Evolutionary conservation across 2,329 filamentous ascomycete genomes (phyloP).

Genomic region (Penicillium sp.): DNA sequence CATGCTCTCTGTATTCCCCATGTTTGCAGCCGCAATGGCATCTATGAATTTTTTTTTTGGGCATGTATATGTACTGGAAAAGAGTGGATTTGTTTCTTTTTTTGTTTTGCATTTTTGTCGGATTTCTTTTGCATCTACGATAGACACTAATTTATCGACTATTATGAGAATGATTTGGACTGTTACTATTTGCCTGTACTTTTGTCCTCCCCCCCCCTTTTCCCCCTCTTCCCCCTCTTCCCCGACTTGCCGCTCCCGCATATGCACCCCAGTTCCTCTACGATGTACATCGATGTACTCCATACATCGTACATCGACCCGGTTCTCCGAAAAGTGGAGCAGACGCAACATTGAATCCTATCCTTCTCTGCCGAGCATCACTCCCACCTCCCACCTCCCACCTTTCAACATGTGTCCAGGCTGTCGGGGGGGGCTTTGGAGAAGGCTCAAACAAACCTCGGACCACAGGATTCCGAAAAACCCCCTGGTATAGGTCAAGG

Average conservation of each 20-base stretch:
- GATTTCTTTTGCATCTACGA: conserved; percentile 1
- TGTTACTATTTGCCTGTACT: not conserved
- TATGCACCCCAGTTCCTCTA: not conserved
- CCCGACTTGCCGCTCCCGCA: not conserved
- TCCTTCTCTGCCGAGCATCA: not conserved
- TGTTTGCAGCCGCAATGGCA: not conserved
- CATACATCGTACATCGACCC: not conserved
- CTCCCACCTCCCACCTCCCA: not conserved
- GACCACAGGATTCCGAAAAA: not conserved
- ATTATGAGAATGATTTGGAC: not conserved
- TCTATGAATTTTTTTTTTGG: not conserved
- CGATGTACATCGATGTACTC: not conserved
- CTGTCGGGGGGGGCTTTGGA: not conserved
- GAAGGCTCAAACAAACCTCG: not conserved
- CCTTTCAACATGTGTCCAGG: not conserved
- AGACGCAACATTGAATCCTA: not conserved
- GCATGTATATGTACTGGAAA: conserved; percentile 6
- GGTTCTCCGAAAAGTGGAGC: not conserved
- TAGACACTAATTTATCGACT: conserved; percentile 4
- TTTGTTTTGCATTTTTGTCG: too few species aligned
- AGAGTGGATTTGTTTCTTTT: not conserved
- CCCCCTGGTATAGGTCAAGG: not conserved
- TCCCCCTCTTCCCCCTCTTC: not conserved
- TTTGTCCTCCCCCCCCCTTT: not conserved
- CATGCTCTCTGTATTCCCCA: conserved; percentile 4